These are phyloP conservation scores for Suillus lakei DNA, from an alignment of 768 basidiomycete species.

Conservation along the genomic window DNA sequence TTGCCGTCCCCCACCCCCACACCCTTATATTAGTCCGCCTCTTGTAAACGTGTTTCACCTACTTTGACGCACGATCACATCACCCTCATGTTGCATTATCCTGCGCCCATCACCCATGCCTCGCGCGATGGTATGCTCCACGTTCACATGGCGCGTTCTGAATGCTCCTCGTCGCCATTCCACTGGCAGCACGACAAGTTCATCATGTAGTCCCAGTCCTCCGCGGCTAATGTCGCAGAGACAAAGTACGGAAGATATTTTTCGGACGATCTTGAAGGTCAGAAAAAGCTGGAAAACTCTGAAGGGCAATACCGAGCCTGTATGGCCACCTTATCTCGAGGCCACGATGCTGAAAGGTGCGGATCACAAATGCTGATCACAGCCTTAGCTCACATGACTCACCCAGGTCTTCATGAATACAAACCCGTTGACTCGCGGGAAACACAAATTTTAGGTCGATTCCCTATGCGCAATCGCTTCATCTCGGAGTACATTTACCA, in stretches of 20 bases:
- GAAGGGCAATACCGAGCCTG: slow-evolving; percentile 67
- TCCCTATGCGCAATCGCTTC: slow-evolving; percentile 80
- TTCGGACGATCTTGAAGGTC: slow-evolving; percentile 67
- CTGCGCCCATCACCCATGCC: slow-evolving; percentile 11
- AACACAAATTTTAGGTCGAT: slow-evolving; percentile 72
- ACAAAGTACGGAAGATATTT: slow-evolving; percentile 51
- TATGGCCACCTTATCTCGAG: slow-evolving; percentile 83
- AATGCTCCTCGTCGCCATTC: not conserved
- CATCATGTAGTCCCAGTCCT: not conserved
- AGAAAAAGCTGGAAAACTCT: slow-evolving; percentile 80
- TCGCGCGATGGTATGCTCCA: slow-evolving; percentile 7
- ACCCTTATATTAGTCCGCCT: slow-evolving; percentile 30
- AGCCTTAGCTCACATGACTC: slow-evolving; percentile 21
- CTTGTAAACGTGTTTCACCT: slow-evolving; percentile 4
- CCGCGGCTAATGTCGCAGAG: slow-evolving; percentile 19
- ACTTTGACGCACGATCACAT: slow-evolving; percentile 8
- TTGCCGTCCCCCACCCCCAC: slow-evolving; percentile 25
- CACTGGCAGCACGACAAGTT: not conserved
- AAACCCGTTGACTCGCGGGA: slow-evolving; percentile 75
- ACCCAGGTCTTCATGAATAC: slow-evolving; percentile 70
- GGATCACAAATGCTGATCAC: slow-evolving; percentile 18
- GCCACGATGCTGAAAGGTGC: slow-evolving; percentile 76
- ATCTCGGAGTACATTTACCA: slow-evolving; percentile 78
- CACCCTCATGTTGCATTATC: slow-evolving; percentile 22
- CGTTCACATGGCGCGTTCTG: not conserved